Conservation (phyloP, 352 stramenopile genomes). For the Blastocystis sp. region DNA sequence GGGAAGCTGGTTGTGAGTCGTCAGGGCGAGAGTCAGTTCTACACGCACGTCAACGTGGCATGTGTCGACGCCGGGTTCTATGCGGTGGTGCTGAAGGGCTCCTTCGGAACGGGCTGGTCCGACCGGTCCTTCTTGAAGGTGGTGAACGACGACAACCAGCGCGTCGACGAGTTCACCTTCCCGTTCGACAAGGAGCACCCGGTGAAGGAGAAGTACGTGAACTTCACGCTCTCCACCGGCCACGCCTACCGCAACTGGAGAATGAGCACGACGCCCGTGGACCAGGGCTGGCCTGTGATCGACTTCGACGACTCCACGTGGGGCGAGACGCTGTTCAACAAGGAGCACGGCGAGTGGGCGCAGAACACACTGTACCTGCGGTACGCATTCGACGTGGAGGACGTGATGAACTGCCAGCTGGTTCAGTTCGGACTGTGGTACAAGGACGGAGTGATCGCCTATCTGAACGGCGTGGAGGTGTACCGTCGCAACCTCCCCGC, state of each 20-base stretch:
- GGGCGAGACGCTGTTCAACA: not conserved
- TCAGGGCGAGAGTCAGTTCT: too few relatives aligned
- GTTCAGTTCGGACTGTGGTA: slow-evolving; percentile 34
- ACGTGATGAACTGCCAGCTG: not conserved
- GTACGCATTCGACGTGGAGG: not conserved
- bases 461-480: slow-evolving; percentile 43
- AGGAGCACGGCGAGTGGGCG: not conserved
- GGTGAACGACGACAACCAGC: not conserved
- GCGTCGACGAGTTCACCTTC: slow-evolving; percentile 31
- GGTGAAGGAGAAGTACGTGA: not conserved
- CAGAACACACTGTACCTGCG: slow-evolving; percentile 26
- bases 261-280: too few relatives aligned
- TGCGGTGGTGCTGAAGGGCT: slow-evolving; percentile 5
- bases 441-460: slow-evolving; percentile 27
- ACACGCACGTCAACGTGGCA: not conserved
- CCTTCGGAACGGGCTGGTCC: slow-evolving; percentile 31
- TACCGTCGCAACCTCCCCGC: slow-evolving; percentile 27
- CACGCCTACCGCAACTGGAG: too few relatives aligned
- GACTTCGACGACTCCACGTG: too few relatives aligned
- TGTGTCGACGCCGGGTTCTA: not conserved
- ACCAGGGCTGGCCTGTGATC: too few relatives aligned
- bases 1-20: too few relatives aligned
- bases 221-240: not conserved
- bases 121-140: not conserved
- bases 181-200: not conserved